Evolutionary conservation across 345 rosid genomes (phyloP).

Genomic region (Ailanthus altissimus): DNA sequence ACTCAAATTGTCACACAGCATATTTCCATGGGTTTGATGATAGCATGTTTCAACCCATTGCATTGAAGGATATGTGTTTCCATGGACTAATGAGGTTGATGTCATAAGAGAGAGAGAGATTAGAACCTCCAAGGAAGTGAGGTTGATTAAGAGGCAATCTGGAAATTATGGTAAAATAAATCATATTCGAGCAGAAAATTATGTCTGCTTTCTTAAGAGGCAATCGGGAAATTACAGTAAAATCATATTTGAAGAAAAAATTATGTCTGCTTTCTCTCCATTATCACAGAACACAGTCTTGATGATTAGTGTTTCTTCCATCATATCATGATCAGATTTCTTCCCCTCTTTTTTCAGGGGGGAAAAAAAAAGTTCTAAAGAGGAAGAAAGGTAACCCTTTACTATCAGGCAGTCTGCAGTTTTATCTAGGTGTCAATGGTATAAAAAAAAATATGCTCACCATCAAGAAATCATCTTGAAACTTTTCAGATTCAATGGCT

Average conservation of each 20-base stretch:
- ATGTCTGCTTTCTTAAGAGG: neutral
- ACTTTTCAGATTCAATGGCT: conserved; percentile 87
- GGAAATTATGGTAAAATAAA: neutral
- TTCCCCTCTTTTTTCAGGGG: neutral
- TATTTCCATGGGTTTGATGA: neutral
- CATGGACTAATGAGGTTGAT: neutral
- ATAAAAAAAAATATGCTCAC: conserved; percentile 40
- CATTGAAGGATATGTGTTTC: neutral
- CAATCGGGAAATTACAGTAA: neutral
- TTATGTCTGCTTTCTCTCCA: neutral
- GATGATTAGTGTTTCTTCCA: neutral
- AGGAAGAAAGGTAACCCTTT: neutral
- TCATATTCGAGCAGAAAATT: neutral
- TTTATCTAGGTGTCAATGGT: neutral
- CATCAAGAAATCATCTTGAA: conserved; percentile 94
- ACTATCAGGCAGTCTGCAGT: neutral
- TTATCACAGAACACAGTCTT: neutral
- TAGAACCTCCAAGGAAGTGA: neutral
- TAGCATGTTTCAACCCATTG: neutral
- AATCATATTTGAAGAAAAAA: neutral
- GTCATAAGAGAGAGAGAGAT: neutral
- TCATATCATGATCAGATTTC: neutral
- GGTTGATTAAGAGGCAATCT: neutral
- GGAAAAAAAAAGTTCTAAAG: neutral
- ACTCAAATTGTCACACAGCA: neutral